Percentiles rank a stretch among this genome's conserved stretches.
Evolutionary conservation across 345 rosid species (phyloP).

Genomic region (Melaleuca quinquenervia): DNA sequence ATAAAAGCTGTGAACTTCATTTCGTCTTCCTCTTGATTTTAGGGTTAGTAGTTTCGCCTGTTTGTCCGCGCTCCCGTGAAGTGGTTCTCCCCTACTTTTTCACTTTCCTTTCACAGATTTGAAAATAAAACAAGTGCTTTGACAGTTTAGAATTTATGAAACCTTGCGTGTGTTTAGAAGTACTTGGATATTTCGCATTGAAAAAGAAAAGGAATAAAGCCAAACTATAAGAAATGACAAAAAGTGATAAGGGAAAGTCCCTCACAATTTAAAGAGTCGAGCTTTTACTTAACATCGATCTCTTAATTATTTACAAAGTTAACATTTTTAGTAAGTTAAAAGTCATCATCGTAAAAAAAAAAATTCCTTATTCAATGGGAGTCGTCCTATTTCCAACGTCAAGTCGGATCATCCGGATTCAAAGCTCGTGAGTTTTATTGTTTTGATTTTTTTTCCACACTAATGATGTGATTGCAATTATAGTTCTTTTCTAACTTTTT

Average conservation of each 20-base stretch:
- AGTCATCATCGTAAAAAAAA: not conserved
- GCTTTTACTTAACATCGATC: not conserved
- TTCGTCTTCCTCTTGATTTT: not conserved
- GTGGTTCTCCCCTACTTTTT: not conserved
- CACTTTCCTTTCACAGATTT: not conserved
- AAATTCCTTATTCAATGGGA: too few species aligned
- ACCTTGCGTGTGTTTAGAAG: not conserved
- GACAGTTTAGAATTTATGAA: not conserved
- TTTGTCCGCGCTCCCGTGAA: not conserved
- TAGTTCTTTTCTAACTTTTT: not conserved
- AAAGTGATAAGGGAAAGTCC: not conserved
- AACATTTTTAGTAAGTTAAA: not conserved
- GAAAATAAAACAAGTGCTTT: not conserved
- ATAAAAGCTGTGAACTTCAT: not conserved
- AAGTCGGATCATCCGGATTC: too few species aligned
- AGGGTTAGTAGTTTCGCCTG: not conserved
- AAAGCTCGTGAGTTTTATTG: not conserved
- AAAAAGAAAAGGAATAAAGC: not conserved
- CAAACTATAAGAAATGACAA: not conserved
- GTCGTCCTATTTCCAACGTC: too few species aligned
- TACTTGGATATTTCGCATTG: not conserved
- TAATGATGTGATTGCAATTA: not conserved
- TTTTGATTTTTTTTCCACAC: not conserved
- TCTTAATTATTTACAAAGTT: not conserved
- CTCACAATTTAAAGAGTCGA: not conserved